Conservation (phyloP, 768 basidiomycete genomes). For the Termitomyces sp. region DNA sequence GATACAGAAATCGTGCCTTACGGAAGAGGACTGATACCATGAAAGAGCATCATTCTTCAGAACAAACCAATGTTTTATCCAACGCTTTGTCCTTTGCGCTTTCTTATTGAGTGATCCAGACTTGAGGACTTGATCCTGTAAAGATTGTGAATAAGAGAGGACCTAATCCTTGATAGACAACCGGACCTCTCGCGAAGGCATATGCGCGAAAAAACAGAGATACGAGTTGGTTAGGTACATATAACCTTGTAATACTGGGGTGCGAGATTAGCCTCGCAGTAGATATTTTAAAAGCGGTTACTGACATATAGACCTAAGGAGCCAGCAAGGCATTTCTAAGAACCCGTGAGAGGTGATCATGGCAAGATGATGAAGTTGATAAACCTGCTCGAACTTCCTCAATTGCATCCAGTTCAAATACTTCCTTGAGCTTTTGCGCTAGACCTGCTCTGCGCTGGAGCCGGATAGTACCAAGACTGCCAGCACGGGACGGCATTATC, state of each 20-base stretch:
- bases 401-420: conserved; percentile 79
- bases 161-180: not conserved
- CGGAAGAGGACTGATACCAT: conserved; percentile 94
- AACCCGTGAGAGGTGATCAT: conserved; percentile 1
- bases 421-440: conserved; percentile 83
- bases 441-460: conserved; percentile 63
- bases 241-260: conserved; percentile 87
- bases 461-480: conserved; percentile 72
- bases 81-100: conserved; percentile 83
- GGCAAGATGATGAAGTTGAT: conserved; percentile 17
- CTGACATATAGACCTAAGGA: conserved; percentile 85
- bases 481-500: conserved; percentile 35
- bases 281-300: conserved; percentile 15
- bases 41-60: conserved; percentile 94
- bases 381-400: conserved; percentile 81
- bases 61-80: conserved; percentile 95
- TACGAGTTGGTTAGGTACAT: conserved; percentile 94
- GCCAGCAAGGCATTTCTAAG: conserved; percentile 90
- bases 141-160: not conserved
- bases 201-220: conserved; percentile 94
- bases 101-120: conserved; percentile 89
- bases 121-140: conserved; percentile 86
- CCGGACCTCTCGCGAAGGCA: conserved; percentile 82
- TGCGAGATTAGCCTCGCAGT: conserved; percentile 4
- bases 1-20: conserved; percentile 29